A percentile compares a stretch with the other conserved stretches of the same genome.
phyloP scores from a whole-genome alignment of 768 basidiomycete species.

The Leccinum sublutescens region DNA sequence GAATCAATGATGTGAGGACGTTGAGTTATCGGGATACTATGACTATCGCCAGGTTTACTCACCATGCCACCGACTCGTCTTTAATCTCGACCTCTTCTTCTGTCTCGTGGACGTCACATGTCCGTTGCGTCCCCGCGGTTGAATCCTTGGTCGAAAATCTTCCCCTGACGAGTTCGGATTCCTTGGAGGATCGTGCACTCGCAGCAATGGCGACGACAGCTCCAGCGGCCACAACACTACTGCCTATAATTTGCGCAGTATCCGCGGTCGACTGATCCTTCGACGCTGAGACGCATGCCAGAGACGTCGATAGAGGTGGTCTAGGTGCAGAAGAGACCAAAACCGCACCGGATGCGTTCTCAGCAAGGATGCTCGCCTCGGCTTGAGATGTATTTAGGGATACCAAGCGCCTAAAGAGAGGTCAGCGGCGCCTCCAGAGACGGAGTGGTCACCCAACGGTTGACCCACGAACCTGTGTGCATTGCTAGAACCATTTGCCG shows the following conservation, averaged over 20 bases:
- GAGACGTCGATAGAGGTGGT: not conserved
- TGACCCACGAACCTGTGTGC: constrained; percentile 5
- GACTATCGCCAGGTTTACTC: not conserved
- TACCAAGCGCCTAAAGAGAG: not conserved
- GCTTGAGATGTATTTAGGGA: not conserved
- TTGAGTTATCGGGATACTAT: no score
- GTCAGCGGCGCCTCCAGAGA: not conserved
- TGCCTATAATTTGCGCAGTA: not conserved
- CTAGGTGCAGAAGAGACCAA: not conserved
- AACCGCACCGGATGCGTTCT: not conserved
- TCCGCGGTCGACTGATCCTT: not conserved
- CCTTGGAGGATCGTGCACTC: not conserved
- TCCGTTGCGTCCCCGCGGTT: not conserved
- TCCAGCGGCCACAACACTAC: not conserved
- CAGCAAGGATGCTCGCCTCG: not conserved
- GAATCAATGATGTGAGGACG: not conserved
- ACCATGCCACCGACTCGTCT: constrained; percentile 2
- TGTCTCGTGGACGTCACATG: not conserved
- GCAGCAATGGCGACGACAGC: not conserved
- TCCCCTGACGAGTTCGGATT: not conserved
- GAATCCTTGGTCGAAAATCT: not conserved
- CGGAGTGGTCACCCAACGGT: not conserved
- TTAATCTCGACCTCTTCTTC: not conserved
- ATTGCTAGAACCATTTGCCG: not conserved
- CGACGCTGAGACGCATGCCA: not conserved